Percentiles rank a stretch among this genome's conserved stretches.
Evolutionary conservation across 2,329 filamentous ascomycete genomes (phyloP).

Genomic region (Aulographum hederae): DNA sequence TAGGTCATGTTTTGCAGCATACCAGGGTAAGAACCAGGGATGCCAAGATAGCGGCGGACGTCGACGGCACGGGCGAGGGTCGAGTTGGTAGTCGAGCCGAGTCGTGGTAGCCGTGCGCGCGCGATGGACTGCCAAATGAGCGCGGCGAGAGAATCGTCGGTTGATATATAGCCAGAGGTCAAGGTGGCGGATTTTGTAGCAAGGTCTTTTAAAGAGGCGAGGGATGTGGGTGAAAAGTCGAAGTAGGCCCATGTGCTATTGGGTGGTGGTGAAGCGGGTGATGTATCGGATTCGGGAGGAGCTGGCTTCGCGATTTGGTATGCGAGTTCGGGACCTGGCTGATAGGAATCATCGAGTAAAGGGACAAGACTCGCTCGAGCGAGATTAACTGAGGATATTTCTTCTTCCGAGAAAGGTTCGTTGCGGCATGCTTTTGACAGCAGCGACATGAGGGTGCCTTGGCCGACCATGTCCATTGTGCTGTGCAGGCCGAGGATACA

Average conservation of each 20-base stretch:
- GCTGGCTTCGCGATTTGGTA: conserved; percentile 3
- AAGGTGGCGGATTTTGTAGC: conserved; percentile 13
- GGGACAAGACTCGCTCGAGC: conserved; percentile 20
- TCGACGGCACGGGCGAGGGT: conserved; percentile 28
- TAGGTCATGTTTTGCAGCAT: conserved; percentile 29
- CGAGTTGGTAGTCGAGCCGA: conserved; percentile 7
- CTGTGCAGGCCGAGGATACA: conserved; percentile 30
- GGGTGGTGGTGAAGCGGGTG: neutral
- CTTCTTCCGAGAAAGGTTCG: conserved; percentile 27
- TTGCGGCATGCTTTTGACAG: conserved; percentile 30
- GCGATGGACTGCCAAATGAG: conserved; percentile 31
- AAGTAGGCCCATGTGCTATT: conserved; percentile 27
- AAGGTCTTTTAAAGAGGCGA: conserved; percentile 22
- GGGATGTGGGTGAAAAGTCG: conserved; percentile 19
- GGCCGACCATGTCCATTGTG: conserved; percentile 32
- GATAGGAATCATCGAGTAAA: conserved; percentile 15
- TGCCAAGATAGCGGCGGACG: conserved; percentile 22
- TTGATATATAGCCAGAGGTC: conserved; percentile 24
- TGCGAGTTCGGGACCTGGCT: conserved; percentile 12
- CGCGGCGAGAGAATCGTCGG: conserved; percentile 33
- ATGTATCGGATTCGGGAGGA: neutral
- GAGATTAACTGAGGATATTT: conserved; percentile 25
- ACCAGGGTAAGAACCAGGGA: conserved; percentile 29
- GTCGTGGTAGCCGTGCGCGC: conserved; percentile 21
- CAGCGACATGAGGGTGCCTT: conserved; percentile 27